A percentile compares a stretch with the other conserved stretches of the same genome.
phyloP scores from a whole-genome alignment of 2,329 filamentous ascomycete genomes.

The Aureobasidium sp. region DNA sequence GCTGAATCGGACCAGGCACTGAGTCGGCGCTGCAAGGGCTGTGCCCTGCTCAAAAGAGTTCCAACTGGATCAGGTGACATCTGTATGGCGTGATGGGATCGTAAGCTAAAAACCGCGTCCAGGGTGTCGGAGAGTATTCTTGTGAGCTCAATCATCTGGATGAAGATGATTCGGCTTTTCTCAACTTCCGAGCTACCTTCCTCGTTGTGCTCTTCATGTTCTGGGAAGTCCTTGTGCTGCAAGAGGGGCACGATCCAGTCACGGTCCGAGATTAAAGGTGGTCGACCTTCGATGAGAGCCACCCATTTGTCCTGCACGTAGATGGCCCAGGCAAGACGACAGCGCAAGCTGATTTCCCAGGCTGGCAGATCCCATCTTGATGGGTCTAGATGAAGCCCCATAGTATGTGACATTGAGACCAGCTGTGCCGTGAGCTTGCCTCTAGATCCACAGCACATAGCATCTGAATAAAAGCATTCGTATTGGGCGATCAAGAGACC shows the following conservation, averaged over 20 bases:
- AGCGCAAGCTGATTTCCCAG: conserved; percentile 24
- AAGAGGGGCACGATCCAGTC: conserved; percentile 22
- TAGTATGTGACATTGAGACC: conserved; percentile 30
- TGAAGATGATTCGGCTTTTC: conserved; percentile 22
- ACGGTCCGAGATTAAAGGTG: conserved; percentile 18
- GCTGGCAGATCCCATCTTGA: conserved; percentile 22
- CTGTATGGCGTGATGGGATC: conserved; percentile 17
- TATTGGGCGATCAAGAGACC: conserved; percentile 29
- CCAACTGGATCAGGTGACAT: conserved; percentile 15
- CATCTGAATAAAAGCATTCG: conserved; percentile 25
- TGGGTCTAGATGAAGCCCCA: conserved; percentile 29
- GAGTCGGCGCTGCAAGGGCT: conserved; percentile 21
- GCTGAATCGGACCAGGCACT: conserved; percentile 21
- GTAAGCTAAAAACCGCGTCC: conserved; percentile 18
- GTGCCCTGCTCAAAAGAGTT: conserved; percentile 18
- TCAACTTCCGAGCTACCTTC: conserved; percentile 24
- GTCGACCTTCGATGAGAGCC: conserved; percentile 22
- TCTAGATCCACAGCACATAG: conserved; percentile 16
- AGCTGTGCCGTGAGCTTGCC: conserved; percentile 28
- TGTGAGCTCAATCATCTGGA: conserved; percentile 22
- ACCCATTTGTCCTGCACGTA: conserved; percentile 26
- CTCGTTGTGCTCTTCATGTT: conserved; percentile 21
- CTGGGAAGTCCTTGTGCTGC: conserved; percentile 24
- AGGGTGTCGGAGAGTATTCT: conserved; percentile 20
- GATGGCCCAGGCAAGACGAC: conserved; percentile 23